A percentile compares a stretch with the other conserved stretches of the same genome.
phyloP scores from a whole-genome alignment of 371 early-diverging fungal genomes.

The Enterocytospora artemiae region DNA sequence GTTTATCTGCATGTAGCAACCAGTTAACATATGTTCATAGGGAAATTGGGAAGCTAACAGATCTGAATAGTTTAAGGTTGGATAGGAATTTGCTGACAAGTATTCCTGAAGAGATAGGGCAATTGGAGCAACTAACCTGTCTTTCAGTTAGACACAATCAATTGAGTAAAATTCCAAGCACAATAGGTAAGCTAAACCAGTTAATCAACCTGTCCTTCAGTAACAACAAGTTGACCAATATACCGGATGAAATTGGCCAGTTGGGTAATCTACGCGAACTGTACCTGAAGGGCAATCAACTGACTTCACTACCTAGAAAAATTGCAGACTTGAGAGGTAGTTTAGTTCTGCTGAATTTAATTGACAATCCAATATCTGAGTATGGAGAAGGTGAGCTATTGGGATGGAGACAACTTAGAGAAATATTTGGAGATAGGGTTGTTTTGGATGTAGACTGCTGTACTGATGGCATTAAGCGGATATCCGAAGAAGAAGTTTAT shows the following conservation, averaged over 20 bases:
- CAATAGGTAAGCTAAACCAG: neutral
- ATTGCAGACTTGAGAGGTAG: neutral
- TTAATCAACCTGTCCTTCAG: neutral
- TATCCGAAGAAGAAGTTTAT: neutral
- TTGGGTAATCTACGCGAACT: neutral
- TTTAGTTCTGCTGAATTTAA: neutral
- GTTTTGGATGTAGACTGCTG: neutral
- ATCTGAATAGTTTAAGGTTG: neutral
- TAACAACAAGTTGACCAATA: neutral
- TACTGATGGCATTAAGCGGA: neutral
- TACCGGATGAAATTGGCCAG: neutral
- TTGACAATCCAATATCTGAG: neutral
- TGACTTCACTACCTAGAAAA: neutral
- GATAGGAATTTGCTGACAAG: neutral
- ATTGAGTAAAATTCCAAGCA: neutral
- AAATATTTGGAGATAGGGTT: constrained; percentile 1
- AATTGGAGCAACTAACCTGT: neutral
- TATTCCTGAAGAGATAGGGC: neutral
- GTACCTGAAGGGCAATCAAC: neutral
- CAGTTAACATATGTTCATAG: neutral
- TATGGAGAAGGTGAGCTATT: neutral
- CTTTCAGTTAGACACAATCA: neutral
- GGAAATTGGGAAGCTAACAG: neutral
- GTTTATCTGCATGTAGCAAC: neutral
- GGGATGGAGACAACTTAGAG: neutral